Base-by-base conservation (phyloP, 208 protist genomes). In the Leishmania turanica region DNA sequence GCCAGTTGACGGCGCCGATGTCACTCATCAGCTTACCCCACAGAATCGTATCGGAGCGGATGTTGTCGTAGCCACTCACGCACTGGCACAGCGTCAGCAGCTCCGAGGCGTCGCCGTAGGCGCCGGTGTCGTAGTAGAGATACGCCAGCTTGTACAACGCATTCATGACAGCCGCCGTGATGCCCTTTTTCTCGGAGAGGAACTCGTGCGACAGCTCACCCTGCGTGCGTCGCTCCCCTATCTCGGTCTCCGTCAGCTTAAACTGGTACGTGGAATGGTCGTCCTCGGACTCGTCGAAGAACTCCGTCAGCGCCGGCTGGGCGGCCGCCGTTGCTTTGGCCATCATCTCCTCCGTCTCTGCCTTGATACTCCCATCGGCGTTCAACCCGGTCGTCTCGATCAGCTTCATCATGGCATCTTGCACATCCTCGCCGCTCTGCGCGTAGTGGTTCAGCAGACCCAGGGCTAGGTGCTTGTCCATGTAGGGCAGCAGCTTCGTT, bases 11-110 rank as follows among this genome's bases (percentile, higher is more conserved):
- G 65, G 92, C 89, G 64, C 91, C 89, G 47, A 91, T 96, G 78
- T 97, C 94, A 81, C 90, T 94, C 78, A 96, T 91, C 62, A 97
- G 89, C 85, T 96, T 96, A 31, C 96, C 96, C 96, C 96, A 98
- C 69, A 96, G 80, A 11, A 96, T 83, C 13, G 56, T 89, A 42
- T 94, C 87, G 51, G 83, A 78, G 69, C 87, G 88, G 40, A 95
- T 78, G 19, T 77, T 75, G 80, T 96, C 93, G 84, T 95, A 93
- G 82, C 93, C 94, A 65, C 84, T 93, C 51, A 95, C 91, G 79
- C 87, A 93, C 78, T 95, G 90, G 86, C 93, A 98, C 24, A 97
- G 79, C 68, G 88, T 83, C 58, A 98, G 89, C 79, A 97, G 77
- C 84, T 96, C 94, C 24, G 92, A 91, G 7, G 96, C 94, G 47